These are phyloP conservation scores for Torrubiellomyces zombiae DNA, from an alignment of 2,329 filamentous ascomycete species.

Conservation along the genomic window DNA sequence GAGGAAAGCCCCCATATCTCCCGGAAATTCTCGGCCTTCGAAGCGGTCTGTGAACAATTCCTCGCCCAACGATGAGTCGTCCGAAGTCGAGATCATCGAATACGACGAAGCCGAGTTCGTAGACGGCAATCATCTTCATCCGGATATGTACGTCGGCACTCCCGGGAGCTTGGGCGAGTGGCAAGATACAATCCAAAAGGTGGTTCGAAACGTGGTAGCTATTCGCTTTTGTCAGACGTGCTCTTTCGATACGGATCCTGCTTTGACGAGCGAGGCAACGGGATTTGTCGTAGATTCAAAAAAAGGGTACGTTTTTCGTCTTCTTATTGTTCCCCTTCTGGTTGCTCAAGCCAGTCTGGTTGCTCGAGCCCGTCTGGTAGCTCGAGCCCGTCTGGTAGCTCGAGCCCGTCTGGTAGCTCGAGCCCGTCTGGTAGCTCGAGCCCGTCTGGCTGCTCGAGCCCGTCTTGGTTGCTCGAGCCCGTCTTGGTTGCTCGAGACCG, in stretches of 20 bases:
- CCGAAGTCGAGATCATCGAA: conserved; percentile 20
- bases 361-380: too few relatives aligned
- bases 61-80: conserved; percentile 32
- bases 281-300: conserved; percentile 96
- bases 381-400: too few relatives aligned
- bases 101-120: conserved; percentile 25
- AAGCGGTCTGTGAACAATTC: conserved; percentile 26
- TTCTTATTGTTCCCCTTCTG: too few relatives aligned
- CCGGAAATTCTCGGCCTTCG: conserved; percentile 17
- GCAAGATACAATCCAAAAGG: conserved; percentile 88
- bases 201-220: conserved; percentile 92
- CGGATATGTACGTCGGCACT: conserved; percentile 18
- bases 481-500: background rate
- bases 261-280: conserved; percentile 86
- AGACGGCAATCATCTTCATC: conserved; percentile 20
- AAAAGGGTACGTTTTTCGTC: conserved; percentile 43
- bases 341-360: too few relatives aligned
- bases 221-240: conserved; percentile 98
- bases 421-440: too few relatives aligned
- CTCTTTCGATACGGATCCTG: conserved; percentile 93
- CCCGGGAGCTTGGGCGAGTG: conserved; percentile 46
- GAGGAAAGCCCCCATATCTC: conserved; percentile 31
- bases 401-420: too few relatives aligned
- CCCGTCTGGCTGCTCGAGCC: too few relatives aligned
- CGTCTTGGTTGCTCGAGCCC: too few relatives aligned